Evolutionary conservation across 2,329 filamentous ascomycete species (phyloP), one percentile per base, ranked within the genome.

Genomic region (Trichoderma pleuroti): DNA sequence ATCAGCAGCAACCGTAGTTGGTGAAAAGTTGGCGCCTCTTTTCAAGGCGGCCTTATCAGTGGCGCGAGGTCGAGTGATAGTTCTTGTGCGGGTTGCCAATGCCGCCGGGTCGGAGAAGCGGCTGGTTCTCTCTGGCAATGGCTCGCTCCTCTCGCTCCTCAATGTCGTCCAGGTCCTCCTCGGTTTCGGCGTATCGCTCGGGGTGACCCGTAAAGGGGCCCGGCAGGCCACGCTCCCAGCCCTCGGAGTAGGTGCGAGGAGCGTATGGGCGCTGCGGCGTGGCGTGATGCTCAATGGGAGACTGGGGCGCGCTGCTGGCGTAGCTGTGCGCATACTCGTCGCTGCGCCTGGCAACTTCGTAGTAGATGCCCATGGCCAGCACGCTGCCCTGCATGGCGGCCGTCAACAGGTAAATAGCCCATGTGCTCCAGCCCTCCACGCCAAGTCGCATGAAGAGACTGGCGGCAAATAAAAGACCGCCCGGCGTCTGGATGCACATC

Each of bases 401-500:
- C 0, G 94, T 97, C 65, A 98, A 85, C 57, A 97, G 85, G 77
- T 95, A 97, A 16, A 98, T 91, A 11, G 93, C 90, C 96, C 96
- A 99, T 0, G 94, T 93, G 81, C 94, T 98, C 96, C 96, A 99
- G 0, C 95, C 95, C 39, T 87, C 89, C 76, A 85, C 86, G 0
- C 96, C 96, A 24, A 98, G 86, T 59, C 96, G 88, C 9, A 88
- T 89, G 64, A 91, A 93, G 56, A 99, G 83, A 79, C 94, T 98
- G 14, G 87, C 91, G 0, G 95, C 94, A 82, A 97, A 98, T 8
- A 99, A 83, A 75, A 97, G 91, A 71, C 93, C 94, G 0, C 96
- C 96, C 0, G 96, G 96, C 0, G 95, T 98, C 80, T 99, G 96
- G 39, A 99, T 97, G 78, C 92, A 92, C 94, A 99, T 98, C 92